Base-by-base conservation (phyloP, 1,139 yeast species). In the Yamadazyma oceani region DNA sequence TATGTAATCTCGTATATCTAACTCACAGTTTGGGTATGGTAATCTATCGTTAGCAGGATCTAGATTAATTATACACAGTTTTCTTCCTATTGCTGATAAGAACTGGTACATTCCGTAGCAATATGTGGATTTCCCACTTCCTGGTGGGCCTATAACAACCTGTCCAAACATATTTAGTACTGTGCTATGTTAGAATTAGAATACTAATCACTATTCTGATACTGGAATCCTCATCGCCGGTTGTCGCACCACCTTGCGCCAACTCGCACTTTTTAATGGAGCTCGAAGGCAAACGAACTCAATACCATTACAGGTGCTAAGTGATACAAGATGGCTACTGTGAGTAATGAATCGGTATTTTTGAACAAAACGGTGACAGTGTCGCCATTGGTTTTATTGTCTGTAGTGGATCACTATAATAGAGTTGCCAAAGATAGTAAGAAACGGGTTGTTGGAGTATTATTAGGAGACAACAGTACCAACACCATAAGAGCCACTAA, bases 71-170 rank as follows among this genome's bases (percentile, higher is more conserved):
- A 92, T 75, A 27, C 86, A 73, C 41, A 87, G 82, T 50, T 87
- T 85, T 40, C 99, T 70, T 6, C 99, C 99, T 33, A 94, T 88
- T 1, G 97, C 96, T 42, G 85, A 82, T 51, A 90, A 73, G 58
- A 94, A 92, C 68, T 92, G 97, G 50, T 77, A 76, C 82, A 92
- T 79, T 19, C 98, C 98, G 58, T 81, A 72, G 57, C 97, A 89
- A 58, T 87, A 94, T 0, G 98, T 94, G 0, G 97, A 87, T 56
- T 94, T 94, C 1, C 99, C 99, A 0, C 96, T 77, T 2, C 98
- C 99, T 0, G 99, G 98, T 0, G 98, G 97, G 0, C 99, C 99
- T 26, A 94, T 87, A 11, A 92, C 92, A 15, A 92, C 78, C 61
- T 92, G 97, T 2, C 95, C 97, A 60, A 87, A 90, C 68, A 71